phyloP scores from a whole-genome alignment of 495 filamentous ascomycete genomes.

The Cudoniella acicularis region DNA sequence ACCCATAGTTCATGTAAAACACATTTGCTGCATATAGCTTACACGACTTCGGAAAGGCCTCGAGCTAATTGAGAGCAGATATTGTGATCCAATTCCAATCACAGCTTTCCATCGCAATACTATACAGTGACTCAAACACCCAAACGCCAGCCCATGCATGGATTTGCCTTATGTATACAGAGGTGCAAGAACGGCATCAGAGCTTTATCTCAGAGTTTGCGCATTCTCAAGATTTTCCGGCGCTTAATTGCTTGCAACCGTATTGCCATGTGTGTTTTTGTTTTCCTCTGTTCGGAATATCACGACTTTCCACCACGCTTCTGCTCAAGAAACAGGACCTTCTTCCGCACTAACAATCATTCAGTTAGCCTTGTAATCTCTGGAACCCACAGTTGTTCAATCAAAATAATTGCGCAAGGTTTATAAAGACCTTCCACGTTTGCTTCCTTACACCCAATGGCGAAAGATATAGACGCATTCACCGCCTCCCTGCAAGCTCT shows the following conservation, averaged over 20 bases:
- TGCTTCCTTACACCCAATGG: too few relatives aligned
- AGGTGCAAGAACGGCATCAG: neutral
- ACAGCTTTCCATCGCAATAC: neutral
- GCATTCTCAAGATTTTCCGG: too few relatives aligned
- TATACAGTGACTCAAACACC: neutral
- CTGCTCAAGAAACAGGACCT: conserved; percentile 90
- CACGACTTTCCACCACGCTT: conserved; percentile 39
- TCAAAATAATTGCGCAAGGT: too few relatives aligned
- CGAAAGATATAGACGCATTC: too few relatives aligned
- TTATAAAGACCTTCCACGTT: neutral
- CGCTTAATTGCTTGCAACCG: neutral
- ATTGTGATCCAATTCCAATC: too few relatives aligned
- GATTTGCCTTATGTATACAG: neutral
- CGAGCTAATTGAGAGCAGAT: too few relatives aligned
- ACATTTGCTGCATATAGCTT: too few relatives aligned
- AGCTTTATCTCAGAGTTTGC: too few relatives aligned
- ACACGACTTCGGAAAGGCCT: too few relatives aligned
- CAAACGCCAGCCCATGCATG: neutral
- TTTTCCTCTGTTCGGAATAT: neutral
- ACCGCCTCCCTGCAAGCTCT: too few relatives aligned
- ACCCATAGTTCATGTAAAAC: too few relatives aligned
- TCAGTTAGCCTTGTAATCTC: conserved; percentile 10
- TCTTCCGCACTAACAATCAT: conserved; percentile 60
- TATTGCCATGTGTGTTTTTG: neutral
- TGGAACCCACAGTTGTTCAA: neutral